Evolutionary conservation across 768 basidiomycete genomes (phyloP).

Genomic region (Lepiota venenata): DNA sequence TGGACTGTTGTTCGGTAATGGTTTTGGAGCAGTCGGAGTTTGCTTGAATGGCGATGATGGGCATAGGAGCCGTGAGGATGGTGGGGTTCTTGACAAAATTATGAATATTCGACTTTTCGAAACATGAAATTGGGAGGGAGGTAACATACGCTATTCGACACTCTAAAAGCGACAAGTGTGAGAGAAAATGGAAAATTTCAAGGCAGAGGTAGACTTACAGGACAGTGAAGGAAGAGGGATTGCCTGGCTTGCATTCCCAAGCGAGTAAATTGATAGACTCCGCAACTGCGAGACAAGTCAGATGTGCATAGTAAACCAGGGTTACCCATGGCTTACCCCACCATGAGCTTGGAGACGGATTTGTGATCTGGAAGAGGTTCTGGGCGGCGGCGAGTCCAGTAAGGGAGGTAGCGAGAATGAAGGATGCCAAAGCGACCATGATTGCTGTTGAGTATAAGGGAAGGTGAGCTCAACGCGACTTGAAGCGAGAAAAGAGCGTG

Average conservation of each 20-base stretch:
- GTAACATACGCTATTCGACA: constrained; percentile 33
- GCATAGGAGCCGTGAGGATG: constrained; percentile 36
- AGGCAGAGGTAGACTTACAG: constrained; percentile 35
- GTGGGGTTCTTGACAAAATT: constrained; percentile 22
- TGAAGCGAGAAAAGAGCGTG: background rate
- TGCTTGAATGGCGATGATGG: constrained; percentile 47
- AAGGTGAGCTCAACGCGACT: background rate
- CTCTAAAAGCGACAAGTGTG: constrained; percentile 23
- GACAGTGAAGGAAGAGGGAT: constrained; percentile 44
- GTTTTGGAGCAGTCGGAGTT: constrained; percentile 59
- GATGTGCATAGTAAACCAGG: background rate
- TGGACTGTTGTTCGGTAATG: constrained; percentile 44
- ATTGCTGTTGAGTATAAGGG: background rate
- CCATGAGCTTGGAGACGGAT: constrained; percentile 47
- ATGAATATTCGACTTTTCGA: background rate
- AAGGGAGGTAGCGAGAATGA: constrained; percentile 20
- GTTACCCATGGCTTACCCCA: constrained; percentile 48
- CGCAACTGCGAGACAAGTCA: constrained; percentile 39
- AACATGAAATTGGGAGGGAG: background rate
- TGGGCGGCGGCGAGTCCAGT: constrained; percentile 37
- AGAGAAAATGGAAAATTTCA: constrained; percentile 9
- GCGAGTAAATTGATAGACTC: constrained; percentile 50
- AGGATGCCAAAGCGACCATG: constrained; percentile 5
- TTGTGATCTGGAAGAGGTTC: constrained; percentile 33
- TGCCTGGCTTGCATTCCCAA: constrained; percentile 51